phyloP scores from a whole-genome alignment of 139 green algal genomes.

The Picochlorum sp. region DNA sequence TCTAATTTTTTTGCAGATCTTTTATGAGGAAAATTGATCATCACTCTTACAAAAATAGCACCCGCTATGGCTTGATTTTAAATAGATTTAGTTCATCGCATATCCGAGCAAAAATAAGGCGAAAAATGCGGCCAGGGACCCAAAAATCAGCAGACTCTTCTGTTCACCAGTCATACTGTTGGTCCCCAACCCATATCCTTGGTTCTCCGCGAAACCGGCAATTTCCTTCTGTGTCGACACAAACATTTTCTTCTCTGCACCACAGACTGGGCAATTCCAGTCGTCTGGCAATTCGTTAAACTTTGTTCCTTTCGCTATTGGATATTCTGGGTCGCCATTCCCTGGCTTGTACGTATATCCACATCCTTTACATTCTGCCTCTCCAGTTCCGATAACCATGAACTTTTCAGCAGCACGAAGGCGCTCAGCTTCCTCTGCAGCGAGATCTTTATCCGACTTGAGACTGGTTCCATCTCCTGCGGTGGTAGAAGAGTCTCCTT shows the following conservation, averaged over 20 bases:
- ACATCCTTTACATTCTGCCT: conserved; percentile 62
- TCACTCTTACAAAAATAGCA: neutral
- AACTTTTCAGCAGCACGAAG: conserved; percentile 84
- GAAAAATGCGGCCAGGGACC: conserved; percentile 72
- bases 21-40: conserved; percentile 8
- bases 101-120: conserved; percentile 84
- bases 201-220: conserved; percentile 90
- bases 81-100: conserved; percentile 49
- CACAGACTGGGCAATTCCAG: conserved; percentile 89
- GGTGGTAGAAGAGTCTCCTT: neutral
- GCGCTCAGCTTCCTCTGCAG: conserved; percentile 58
- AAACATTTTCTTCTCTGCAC: conserved; percentile 67
- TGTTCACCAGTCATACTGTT: conserved; percentile 85
- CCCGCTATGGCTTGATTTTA: neutral
- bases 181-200: conserved; percentile 77
- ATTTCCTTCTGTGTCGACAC: conserved; percentile 56
- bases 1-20: conserved; percentile 30
- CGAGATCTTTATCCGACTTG: conserved; percentile 42
- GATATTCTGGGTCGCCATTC: conserved; percentile 84
- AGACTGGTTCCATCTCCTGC: conserved; percentile 4
- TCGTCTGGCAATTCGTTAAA: conserved; percentile 82
- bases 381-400: conserved; percentile 71
- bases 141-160: conserved; percentile 89
- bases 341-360: conserved; percentile 75
- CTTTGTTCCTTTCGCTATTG: conserved; percentile 54